Conservation (phyloP, 2,329 filamentous ascomycete genomes). For the Penicillium sp. region DNA sequence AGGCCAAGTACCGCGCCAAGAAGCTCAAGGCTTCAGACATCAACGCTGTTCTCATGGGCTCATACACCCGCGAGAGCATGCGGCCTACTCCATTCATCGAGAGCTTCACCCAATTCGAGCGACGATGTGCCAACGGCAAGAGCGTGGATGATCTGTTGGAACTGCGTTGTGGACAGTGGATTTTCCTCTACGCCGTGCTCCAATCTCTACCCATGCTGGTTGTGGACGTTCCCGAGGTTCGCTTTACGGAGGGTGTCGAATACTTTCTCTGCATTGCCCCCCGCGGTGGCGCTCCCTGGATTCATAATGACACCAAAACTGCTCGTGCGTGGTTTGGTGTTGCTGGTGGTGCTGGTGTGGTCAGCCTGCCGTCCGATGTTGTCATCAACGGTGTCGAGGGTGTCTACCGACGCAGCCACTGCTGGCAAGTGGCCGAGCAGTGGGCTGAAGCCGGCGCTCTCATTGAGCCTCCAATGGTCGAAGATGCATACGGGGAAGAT, state of each 20-base stretch:
- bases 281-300: constrained; percentile 57
- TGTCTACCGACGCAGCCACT: constrained; percentile 71
- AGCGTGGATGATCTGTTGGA: constrained; percentile 53
- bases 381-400: constrained; percentile 71
- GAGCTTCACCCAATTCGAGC: constrained; percentile 56
- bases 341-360: constrained; percentile 68
- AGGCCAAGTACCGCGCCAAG: constrained; percentile 72
- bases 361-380: constrained; percentile 67
- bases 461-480: constrained; percentile 41
- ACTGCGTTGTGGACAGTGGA: constrained; percentile 58
- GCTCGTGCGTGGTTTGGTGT: constrained; percentile 57
- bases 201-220: constrained; percentile 57
- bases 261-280: constrained; percentile 59
- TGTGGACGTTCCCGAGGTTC: constrained; percentile 55
- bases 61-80: constrained; percentile 78
- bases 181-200: constrained; percentile 58
- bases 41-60: constrained; percentile 75
- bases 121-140: constrained; percentile 51
- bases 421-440: constrained; percentile 68
- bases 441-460: constrained; percentile 59
- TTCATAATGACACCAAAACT: constrained; percentile 51
- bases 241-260: constrained; percentile 54
- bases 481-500: constrained; percentile 46
- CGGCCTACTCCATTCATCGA: constrained; percentile 55
- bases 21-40: constrained; percentile 81